Evolutionary conservation across 2,329 filamentous ascomycete species (phyloP).

Genomic region (Helotiales sp.): DNA sequence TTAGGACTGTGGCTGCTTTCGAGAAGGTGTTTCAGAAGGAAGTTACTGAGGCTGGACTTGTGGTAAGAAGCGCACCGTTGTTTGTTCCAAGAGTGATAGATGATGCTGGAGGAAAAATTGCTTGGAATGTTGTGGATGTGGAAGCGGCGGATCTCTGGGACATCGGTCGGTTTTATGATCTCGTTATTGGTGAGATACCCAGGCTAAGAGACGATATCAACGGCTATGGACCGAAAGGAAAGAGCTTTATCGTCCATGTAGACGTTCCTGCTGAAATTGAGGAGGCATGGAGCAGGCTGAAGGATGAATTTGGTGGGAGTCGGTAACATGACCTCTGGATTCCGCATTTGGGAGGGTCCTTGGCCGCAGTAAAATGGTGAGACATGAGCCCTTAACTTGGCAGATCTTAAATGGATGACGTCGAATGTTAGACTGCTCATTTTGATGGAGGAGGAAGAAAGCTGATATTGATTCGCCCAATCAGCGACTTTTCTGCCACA

Average conservation of each 20-base stretch:
- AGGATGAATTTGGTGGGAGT: not conserved
- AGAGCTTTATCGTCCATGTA: conserved; percentile 51
- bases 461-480: no score
- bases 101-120: conserved; percentile 7
- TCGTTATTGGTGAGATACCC: conserved; percentile 51
- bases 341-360: no score
- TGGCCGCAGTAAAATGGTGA: no score
- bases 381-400: no score
- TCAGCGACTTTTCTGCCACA: no score
- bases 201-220: conserved; percentile 49
- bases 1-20: conserved; percentile 50
- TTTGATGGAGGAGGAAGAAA: no score
- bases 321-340: not conserved
- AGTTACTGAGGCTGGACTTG: conserved; percentile 20
- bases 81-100: conserved; percentile 39
- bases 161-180: conserved; percentile 47
- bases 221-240: conserved; percentile 52
- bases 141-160: conserved; percentile 45
- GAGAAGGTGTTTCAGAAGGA: conserved; percentile 44
- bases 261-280: conserved; percentile 43
- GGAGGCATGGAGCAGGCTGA: conserved; percentile 16
- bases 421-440: no score
- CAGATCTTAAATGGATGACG: no score
- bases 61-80: conserved; percentile 43
- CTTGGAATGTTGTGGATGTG: conserved; percentile 19